Conservation (phyloP, 331 rosid species). For the Malus hybrid region DNA sequence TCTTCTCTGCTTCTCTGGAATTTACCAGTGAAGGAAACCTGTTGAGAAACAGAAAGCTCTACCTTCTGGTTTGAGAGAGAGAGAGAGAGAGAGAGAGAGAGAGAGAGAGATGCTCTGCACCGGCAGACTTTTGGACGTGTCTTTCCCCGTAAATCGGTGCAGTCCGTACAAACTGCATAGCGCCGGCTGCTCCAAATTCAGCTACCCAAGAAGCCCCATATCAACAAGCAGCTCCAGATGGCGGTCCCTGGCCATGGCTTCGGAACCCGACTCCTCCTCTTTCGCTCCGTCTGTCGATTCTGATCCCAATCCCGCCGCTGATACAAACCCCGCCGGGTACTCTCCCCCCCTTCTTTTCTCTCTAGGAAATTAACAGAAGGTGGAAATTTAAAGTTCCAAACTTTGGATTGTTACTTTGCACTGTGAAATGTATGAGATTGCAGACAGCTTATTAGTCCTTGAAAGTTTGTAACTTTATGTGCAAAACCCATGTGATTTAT, state of each 20-base stretch:
- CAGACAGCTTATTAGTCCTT: too few relatives aligned
- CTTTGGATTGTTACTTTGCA: too few relatives aligned
- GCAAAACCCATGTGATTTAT: too few relatives aligned
- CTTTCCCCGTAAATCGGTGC: constrained; percentile 21
- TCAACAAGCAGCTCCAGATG: background rate
- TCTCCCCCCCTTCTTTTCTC: background rate
- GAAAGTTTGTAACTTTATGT: too few relatives aligned
- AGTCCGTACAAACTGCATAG: constrained; percentile 5
- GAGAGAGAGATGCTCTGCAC: constrained; percentile 35
- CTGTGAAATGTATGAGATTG: background rate
- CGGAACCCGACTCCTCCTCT: constrained; percentile 55
- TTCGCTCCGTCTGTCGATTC: constrained; percentile 55
- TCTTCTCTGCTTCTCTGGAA: too few relatives aligned
- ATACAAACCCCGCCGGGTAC: constrained; percentile 54
- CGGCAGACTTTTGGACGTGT: constrained; percentile 36
- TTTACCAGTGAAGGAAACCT: too few relatives aligned
- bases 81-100: background rate
- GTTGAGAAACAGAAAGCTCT: background rate
- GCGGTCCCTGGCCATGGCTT: constrained; percentile 46
- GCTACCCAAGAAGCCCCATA: constrained; percentile 3
- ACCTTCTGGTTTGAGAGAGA: background rate
- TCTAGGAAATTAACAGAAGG: background rate
- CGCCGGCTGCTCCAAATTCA: constrained; percentile 20
- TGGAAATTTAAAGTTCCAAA: background rate
- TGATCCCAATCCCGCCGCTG: constrained; percentile 27